Base-by-base conservation (phyloP, 371 early-diverging fungal genomes). In the Circinella umbellata region DNA sequence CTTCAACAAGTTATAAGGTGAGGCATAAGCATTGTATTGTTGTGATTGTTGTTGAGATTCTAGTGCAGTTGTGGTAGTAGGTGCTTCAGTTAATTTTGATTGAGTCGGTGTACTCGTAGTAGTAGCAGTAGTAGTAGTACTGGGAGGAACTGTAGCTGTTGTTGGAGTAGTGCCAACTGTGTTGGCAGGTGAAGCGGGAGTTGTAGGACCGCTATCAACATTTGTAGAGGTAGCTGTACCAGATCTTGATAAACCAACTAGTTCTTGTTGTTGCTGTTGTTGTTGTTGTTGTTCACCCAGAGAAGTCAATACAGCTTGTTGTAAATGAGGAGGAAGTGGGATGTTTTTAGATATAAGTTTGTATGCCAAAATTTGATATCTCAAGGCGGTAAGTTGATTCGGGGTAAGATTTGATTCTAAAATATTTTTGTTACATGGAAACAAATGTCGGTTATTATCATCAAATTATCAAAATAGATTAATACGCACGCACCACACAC, bases 301-400 rank as follows among this genome's bases (percentile, higher is more conserved):
- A 5, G 51, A 51, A 51, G 51, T 17, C 15, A 62, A 53, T 20
- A 95, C 85, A 38, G 87, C 86, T 73, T 89, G 84, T 72, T 91
- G 92, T 46, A 95, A 74, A 63, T 86, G 77, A 14, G 87, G 79
- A 18, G 96, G 95, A 14, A 97, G 77, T 11, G 91, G 89, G 81
- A 92, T 77, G 76, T 93, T 94, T 70, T 88, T 86, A n/a, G 94
- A 87, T 42, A 95, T 89, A 20, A 91, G 79, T 55, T 92, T 91
- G 78, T 88, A 96, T 51, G 95, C 93, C 47, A 88, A 78, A 47
- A 96, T 94, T 69, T 97, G 97, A 71, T 84, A 83, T 61, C 90
- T 88, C 54, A 96, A 83, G 11, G 87, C 83, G 15, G 84, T 79
- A 27, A 92, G 67, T 70, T 95, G 94, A 18, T 86, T 83, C 53